Evolutionary conservation across 2,329 filamentous ascomycete genomes (phyloP).

Genomic region (Fusarium poae): DNA sequence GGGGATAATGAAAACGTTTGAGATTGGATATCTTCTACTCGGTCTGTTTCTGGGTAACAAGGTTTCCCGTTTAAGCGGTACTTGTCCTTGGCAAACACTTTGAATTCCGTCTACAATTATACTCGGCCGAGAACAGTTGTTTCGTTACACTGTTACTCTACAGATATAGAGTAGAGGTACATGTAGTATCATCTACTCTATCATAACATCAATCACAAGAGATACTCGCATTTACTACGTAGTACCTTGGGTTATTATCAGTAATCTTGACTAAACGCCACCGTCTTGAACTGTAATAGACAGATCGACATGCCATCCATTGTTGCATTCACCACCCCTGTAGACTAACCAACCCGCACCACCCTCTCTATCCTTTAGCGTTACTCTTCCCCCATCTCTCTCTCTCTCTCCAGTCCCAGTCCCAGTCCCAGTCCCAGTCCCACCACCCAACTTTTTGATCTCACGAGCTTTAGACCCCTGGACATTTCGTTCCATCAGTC

Average conservation of each 20-base stretch:
- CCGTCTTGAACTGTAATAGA: conserved; percentile 20
- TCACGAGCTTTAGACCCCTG: conserved; percentile 21
- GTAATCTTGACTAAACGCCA: conserved; percentile 19
- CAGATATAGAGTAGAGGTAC: neutral
- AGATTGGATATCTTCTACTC: neutral
- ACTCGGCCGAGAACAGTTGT: neutral
- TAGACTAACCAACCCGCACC: conserved; percentile 32
- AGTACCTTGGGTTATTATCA: conserved; percentile 1
- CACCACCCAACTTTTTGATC: conserved; percentile 11
- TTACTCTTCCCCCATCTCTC: conserved; percentile 6
- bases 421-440: conserved; percentile 7
- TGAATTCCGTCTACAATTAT: neutral
- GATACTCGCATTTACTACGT: neutral
- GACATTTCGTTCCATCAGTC: conserved; percentile 3
- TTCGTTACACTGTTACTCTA: neutral
- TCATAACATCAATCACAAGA: neutral
- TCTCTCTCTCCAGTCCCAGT: conserved; percentile 8
- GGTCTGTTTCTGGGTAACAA: neutral
- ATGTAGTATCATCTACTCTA: neutral
- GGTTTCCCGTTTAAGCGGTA: neutral
- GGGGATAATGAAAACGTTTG: conserved; percentile 3
- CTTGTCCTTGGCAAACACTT: conserved; percentile 2
- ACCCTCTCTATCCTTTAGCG: conserved; percentile 15
- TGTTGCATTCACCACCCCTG: conserved; percentile 32
- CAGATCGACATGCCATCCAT: conserved; percentile 31